These are phyloP conservation scores for Sporothrix phasma DNA, from an alignment of 2,329 filamentous ascomycete species.

Conservation along the genomic window DNA sequence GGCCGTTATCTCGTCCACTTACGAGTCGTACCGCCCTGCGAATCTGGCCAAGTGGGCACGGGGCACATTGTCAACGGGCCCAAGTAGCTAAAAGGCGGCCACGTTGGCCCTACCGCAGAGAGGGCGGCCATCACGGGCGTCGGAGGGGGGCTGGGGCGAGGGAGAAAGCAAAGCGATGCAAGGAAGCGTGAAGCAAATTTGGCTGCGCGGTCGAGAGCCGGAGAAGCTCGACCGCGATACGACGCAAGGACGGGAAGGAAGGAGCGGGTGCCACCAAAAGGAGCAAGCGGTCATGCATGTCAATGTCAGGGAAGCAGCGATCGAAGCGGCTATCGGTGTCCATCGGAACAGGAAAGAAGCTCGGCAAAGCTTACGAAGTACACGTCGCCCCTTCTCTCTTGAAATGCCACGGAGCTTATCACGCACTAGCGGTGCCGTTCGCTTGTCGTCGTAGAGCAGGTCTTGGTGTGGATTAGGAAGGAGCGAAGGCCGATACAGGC, in stretches of 20 bases:
- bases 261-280: not conserved
- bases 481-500: not conserved
- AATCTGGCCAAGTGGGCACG: too few species aligned
- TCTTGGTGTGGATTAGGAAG: not conserved
- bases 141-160: too few species aligned
- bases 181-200: too few species aligned
- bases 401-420: not conserved
- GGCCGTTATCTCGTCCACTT: not conserved
- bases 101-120: too few species aligned
- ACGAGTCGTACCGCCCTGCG: too few species aligned
- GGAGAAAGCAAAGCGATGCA: too few species aligned
- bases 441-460: not conserved
- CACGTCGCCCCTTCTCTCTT: not conserved
- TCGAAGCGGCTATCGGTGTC: not conserved
- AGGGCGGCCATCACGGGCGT: not conserved
- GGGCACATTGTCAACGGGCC: too few species aligned
- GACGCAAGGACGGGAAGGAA: too few species aligned
- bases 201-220: not conserved
- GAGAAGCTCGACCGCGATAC: too few species aligned
- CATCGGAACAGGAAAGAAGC: not conserved
- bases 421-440: not conserved
- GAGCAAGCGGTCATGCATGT: not conserved
- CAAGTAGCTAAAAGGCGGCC: too few species aligned
- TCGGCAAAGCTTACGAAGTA: not conserved
- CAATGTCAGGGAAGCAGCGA: not conserved